Evolutionary conservation across 2,329 filamentous ascomycete genomes (phyloP).

Genomic region (Lecanicillium sp.): DNA sequence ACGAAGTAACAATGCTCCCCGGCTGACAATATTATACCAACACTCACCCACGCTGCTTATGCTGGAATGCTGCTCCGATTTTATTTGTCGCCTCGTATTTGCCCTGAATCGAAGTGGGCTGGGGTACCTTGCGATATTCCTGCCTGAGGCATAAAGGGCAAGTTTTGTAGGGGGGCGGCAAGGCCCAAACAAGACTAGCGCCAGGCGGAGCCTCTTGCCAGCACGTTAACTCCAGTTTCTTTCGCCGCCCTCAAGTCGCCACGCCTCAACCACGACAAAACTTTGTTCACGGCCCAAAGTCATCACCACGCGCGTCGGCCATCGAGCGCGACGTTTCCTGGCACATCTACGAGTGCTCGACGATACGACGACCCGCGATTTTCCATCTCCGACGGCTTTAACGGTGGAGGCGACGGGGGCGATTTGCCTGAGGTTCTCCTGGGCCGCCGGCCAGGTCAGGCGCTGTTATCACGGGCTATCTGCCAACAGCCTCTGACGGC

Average conservation of each 20-base stretch:
- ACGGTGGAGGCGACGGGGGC: constrained; percentile 37
- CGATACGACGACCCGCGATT: constrained; percentile 28
- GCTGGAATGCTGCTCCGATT: background rate
- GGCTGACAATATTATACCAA: background rate
- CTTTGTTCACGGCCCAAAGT: constrained; percentile 25
- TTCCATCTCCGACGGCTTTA: constrained; percentile 26
- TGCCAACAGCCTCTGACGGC: constrained; percentile 21
- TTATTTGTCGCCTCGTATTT: constrained; percentile 1
- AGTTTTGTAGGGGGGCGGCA: constrained; percentile 11
- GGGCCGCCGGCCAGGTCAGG: constrained; percentile 37
- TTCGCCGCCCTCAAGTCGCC: constrained; percentile 28
- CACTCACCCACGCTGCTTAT: background rate
- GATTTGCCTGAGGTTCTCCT: constrained; percentile 37
- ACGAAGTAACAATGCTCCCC: background rate
- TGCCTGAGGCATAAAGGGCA: constrained; percentile 19
- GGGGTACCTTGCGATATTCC: constrained; percentile 3
- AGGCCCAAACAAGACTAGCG: constrained; percentile 25
- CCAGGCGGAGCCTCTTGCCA: constrained; percentile 18
- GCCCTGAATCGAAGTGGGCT: background rate
- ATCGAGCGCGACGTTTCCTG: constrained; percentile 30
- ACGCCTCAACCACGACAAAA: constrained; percentile 37
- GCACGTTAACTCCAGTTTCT: constrained; percentile 36
- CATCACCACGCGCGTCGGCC: constrained; percentile 47
- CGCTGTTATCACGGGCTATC: constrained; percentile 34
- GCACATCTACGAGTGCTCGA: constrained; percentile 17